Percentiles rank a stretch among this genome's conserved stretches.
These are phyloP conservation scores for Chytriomyces confervae DNA, from an alignment of 192 early-diverging fungal genomes.

Conservation along the genomic window DNA sequence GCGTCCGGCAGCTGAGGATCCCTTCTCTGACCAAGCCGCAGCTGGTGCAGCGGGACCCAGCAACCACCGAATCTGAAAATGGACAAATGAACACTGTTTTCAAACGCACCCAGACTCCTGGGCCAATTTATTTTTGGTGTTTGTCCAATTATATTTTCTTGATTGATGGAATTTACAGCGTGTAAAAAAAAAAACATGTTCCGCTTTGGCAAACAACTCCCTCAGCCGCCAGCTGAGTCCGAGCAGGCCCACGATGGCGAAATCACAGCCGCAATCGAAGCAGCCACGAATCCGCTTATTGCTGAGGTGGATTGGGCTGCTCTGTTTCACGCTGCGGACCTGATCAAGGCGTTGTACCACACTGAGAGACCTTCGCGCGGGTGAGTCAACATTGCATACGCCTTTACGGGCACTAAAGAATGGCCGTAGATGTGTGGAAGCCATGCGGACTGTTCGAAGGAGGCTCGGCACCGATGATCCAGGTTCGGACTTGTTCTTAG, in stretches of 20 bases:
- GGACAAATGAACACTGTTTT: too few relatives aligned
- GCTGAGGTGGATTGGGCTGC: constrained; percentile 21
- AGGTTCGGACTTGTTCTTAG: constrained; percentile 4
- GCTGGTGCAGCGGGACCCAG: background rate
- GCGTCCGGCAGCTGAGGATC: background rate
- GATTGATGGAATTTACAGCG: too few relatives aligned
- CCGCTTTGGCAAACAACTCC: too few relatives aligned
- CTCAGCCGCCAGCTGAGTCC: too few relatives aligned
- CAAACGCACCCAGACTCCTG: too few relatives aligned
- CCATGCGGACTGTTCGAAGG: background rate
- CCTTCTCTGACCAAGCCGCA: background rate
- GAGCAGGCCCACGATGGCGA: too few relatives aligned
- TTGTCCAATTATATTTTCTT: too few relatives aligned
- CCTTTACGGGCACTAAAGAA: background rate
- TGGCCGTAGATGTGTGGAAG: background rate
- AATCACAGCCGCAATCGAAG: background rate
- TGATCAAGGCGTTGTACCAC: constrained; percentile 11
- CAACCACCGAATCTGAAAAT: background rate
- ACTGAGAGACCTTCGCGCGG: background rate
- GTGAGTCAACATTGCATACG: background rate
- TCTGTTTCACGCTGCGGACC: constrained; percentile 1
- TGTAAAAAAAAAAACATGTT: too few relatives aligned
- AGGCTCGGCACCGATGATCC: constrained; percentile 1
- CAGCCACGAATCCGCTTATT: background rate
- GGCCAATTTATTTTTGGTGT: too few relatives aligned